These are phyloP conservation scores for Citrus unshiu DNA, from an alignment of 345 rosid genomes.

Conservation along the genomic window DNA sequence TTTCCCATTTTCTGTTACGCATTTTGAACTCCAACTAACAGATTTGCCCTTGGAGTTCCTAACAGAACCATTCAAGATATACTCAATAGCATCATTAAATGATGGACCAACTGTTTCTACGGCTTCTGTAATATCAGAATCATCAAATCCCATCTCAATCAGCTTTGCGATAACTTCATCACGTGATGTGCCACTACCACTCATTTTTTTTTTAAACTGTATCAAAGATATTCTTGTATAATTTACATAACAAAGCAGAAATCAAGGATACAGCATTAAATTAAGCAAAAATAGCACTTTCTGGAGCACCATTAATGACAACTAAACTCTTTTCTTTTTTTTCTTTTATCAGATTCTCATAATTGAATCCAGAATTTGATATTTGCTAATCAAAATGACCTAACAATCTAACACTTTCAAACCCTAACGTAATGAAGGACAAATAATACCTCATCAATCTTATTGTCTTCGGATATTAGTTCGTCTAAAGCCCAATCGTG, in stretches of 20 bases:
- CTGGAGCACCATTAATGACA: background rate
- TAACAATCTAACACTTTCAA: background rate
- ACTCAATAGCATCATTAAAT: conserved; percentile 47
- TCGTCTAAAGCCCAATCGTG: background rate
- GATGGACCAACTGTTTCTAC: conserved; percentile 61
- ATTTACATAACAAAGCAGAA: background rate
- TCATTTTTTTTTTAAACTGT: conserved; percentile 34
- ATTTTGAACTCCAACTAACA: conserved; percentile 28
- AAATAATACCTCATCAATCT: background rate
- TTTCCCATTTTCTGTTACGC: conserved; percentile 22
- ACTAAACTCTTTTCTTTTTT: background rate
- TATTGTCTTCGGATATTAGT: too few species aligned
- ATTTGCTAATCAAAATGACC: background rate
- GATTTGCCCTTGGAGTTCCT: conserved; percentile 24
- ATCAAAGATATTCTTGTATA: background rate
- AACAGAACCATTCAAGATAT: conserved; percentile 38
- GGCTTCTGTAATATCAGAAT: conserved; percentile 45
- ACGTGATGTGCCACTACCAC: conserved; percentile 15
- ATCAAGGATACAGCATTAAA: background rate
- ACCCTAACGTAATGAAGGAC: background rate
- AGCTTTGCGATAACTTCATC: conserved; percentile 41
- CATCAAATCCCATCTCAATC: conserved; percentile 72
- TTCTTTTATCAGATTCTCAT: background rate
- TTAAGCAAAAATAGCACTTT: background rate
- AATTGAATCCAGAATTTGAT: background rate